A percentile compares a stretch with the other conserved stretches of the same genome.
These are phyloP conservation scores for Aspergillus leporis DNA, from an alignment of 495 filamentous ascomycete species.

Conservation along the genomic window DNA sequence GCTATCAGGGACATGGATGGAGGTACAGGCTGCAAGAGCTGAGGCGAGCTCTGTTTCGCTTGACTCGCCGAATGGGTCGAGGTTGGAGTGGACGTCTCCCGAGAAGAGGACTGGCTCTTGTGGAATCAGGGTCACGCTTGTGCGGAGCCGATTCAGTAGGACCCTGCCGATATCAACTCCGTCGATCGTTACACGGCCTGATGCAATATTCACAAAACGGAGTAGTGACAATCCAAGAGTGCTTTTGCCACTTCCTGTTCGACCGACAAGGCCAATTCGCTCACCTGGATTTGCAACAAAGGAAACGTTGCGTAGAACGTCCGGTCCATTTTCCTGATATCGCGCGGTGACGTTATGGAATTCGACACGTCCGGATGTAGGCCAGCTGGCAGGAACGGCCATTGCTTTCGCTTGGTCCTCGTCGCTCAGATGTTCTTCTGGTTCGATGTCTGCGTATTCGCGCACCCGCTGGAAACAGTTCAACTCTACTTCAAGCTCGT, in stretches of 20 bases:
- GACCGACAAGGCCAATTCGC: constrained; percentile 59
- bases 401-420: constrained; percentile 30
- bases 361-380: constrained; percentile 46
- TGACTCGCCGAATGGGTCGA: constrained; percentile 51
- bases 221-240: constrained; percentile 59
- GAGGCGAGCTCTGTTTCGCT: constrained; percentile 46
- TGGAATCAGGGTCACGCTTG: constrained; percentile 59
- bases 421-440: constrained; percentile 41
- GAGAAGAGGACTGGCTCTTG: constrained; percentile 64
- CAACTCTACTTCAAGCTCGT: constrained; percentile 51
- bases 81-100: constrained; percentile 54
- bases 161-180: constrained; percentile 50
- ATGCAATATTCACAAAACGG: constrained; percentile 47
- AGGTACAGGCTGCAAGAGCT: constrained; percentile 46
- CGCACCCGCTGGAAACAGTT: constrained; percentile 51
- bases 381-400: constrained; percentile 45
- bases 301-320: constrained; percentile 52
- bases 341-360: constrained; percentile 51
- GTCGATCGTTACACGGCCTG: constrained; percentile 54
- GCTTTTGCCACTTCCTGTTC: constrained; percentile 65
- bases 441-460: constrained; percentile 46
- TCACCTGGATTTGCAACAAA: constrained; percentile 53
- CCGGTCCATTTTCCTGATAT: constrained; percentile 46
- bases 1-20: constrained; percentile 41
- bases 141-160: constrained; percentile 54